These are phyloP conservation scores for Ceratobasidium sp. DNA, from an alignment of 1,284 basidiomycete genomes.

Conservation along the genomic window DNA sequence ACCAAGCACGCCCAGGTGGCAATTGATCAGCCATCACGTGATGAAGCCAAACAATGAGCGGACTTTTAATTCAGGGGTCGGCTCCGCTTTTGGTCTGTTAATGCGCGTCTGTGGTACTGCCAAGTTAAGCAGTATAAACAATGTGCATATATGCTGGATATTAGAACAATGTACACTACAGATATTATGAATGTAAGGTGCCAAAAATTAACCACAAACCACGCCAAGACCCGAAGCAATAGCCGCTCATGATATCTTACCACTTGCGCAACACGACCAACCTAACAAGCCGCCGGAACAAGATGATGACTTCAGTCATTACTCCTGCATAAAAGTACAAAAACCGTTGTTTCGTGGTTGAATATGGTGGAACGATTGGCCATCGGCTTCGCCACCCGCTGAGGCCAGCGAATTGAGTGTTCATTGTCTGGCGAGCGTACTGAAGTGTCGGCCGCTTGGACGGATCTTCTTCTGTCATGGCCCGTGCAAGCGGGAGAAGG, in stretches of 20 bases:
- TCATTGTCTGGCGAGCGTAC: constrained; percentile 1
- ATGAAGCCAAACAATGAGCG: too few species aligned
- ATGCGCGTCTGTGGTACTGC: too few species aligned
- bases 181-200: background rate
- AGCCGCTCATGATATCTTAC: background rate
- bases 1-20: constrained; percentile 2
- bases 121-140: background rate
- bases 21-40: background rate
- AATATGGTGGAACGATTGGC: constrained; percentile 1
- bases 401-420: constrained; percentile 14
- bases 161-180: background rate
- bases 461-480: constrained; percentile 24
- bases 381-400: constrained; percentile 18
- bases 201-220: background rate
- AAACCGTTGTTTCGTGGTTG: background rate
- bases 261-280: background rate
- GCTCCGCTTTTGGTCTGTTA: background rate
- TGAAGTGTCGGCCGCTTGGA: constrained; percentile 19
- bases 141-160: background rate
- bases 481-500: too few species aligned
- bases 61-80: constrained; percentile 8
- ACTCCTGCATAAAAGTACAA: constrained; percentile 10
- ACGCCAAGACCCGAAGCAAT: background rate
- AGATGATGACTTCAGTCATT: background rate
- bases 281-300: too few species aligned